Conservation (phyloP, 1,284 basidiomycete species). For the Cryptococcus jaspeensis region DNA sequence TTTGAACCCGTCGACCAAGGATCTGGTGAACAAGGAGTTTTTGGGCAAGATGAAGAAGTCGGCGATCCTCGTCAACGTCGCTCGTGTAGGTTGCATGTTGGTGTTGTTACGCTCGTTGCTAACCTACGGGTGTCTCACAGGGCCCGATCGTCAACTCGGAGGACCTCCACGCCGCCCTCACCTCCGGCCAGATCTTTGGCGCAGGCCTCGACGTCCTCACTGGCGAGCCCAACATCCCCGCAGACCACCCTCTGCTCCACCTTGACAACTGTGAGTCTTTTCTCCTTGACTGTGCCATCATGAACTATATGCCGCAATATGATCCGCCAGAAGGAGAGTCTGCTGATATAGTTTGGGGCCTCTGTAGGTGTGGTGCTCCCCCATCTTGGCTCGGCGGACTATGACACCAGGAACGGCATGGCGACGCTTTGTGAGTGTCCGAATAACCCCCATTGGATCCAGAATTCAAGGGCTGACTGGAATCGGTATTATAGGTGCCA, state of each 20-base stretch:
- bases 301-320: no score
- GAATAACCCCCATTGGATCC: neutral
- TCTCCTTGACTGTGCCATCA: neutral
- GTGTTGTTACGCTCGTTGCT: neutral
- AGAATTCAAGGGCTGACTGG: neutral
- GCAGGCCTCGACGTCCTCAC: slow-evolving; percentile 93
- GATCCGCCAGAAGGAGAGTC: neutral
- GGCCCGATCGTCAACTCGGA: slow-evolving; percentile 78
- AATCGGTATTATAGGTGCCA: slow-evolving; percentile 19
- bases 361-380: slow-evolving; percentile 72
- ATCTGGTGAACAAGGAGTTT: slow-evolving; percentile 71
- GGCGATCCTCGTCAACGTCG: slow-evolving; percentile 75
- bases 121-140: slow-evolving; percentile 13
- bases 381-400: slow-evolving; percentile 86
- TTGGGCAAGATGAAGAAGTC: slow-evolving; percentile 79
- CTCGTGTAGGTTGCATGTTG: slow-evolving; percentile 58
- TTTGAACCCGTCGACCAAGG: slow-evolving; percentile 68
- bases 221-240: slow-evolving; percentile 76
- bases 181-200: slow-evolving; percentile 76
- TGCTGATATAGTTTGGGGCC: slow-evolving; percentile 1
- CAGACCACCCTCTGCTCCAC: slow-evolving; percentile 75
- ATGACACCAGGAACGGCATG: slow-evolving; percentile 81
- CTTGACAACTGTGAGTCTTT: slow-evolving; percentile 60
- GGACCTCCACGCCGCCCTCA: slow-evolving; percentile 77
- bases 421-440: slow-evolving; percentile 59